phyloP scores from a whole-genome alignment of 257 asterid species.

The Fraxinus anomala region DNA sequence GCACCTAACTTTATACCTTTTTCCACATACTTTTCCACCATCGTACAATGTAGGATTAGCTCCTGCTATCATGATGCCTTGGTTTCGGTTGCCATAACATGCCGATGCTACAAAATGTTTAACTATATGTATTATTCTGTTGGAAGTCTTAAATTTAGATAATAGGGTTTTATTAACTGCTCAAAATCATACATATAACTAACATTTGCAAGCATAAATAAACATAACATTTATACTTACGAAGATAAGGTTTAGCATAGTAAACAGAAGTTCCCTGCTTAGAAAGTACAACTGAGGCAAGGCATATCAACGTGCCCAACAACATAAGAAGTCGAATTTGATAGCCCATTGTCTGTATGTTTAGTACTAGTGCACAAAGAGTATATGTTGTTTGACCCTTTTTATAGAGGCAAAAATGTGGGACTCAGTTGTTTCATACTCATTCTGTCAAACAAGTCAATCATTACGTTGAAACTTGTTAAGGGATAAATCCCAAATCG shows the following conservation, averaged over 20 bases:
- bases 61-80: conserved; percentile 43
- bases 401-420: no score
- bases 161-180: background rate
- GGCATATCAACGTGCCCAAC: background rate
- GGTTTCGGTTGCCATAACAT: conserved; percentile 32
- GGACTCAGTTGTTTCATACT: no score
- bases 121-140: background rate
- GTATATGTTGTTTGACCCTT: no score
- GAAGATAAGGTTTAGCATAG: background rate
- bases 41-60: conserved; percentile 33
- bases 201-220: no score
- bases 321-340: background rate
- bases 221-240: background rate
- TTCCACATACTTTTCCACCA: conserved; percentile 36
- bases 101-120: conserved; percentile 29
- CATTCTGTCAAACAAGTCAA: no score
- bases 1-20: conserved; percentile 28
- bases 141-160: background rate
- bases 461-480: no score
- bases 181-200: no score
- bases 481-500: no score
- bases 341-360: background rate
- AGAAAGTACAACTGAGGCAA: background rate
- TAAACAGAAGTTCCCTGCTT: background rate
- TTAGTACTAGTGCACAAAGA: no score